Evolutionary conservation across 208 protist species (phyloP).

Genomic region (Balamuthia mandrillaris): DNA sequence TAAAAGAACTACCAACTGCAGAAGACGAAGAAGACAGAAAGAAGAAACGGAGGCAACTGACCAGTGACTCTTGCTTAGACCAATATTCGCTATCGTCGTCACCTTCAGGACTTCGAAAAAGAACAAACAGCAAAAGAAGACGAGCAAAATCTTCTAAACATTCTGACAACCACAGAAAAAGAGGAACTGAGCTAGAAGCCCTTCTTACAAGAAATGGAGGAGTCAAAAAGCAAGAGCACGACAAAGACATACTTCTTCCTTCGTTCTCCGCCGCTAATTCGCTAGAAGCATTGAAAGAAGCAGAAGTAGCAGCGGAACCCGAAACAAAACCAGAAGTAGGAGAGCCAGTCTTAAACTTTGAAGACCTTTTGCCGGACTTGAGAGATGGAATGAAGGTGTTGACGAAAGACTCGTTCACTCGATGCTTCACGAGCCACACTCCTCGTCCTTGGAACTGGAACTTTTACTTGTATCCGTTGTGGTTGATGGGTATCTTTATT

Average conservation of each 20-base stretch:
- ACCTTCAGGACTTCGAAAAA: not conserved
- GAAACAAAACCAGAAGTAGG: not conserved
- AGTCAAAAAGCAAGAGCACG: too few species aligned
- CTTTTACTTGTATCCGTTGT: conserved; percentile 66
- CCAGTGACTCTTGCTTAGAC: not conserved
- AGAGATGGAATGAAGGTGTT: not conserved
- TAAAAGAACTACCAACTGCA: not conserved
- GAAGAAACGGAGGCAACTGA: not conserved
- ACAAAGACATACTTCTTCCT: not conserved
- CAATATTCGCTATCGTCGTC: not conserved
- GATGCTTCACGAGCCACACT: not conserved
- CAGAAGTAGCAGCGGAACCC: not conserved
- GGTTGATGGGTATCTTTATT: conserved; percentile 56
- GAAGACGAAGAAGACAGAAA: not conserved
- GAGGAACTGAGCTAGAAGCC: too few species aligned
- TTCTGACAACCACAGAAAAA: too few species aligned
- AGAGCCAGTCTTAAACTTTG: not conserved
- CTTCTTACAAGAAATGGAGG: too few species aligned
- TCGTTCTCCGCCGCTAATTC: not conserved
- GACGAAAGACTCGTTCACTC: not conserved
- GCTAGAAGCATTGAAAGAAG: not conserved
- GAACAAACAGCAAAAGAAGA: not conserved
- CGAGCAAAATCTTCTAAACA: not conserved
- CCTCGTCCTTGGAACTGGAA: conserved; percentile 69
- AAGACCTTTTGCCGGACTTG: not conserved